A percentile compares a stretch with the other conserved stretches of the same genome.
Conservation (phyloP, 148 eudicot genomes). For the Salicornia ramosissima region DNA sequence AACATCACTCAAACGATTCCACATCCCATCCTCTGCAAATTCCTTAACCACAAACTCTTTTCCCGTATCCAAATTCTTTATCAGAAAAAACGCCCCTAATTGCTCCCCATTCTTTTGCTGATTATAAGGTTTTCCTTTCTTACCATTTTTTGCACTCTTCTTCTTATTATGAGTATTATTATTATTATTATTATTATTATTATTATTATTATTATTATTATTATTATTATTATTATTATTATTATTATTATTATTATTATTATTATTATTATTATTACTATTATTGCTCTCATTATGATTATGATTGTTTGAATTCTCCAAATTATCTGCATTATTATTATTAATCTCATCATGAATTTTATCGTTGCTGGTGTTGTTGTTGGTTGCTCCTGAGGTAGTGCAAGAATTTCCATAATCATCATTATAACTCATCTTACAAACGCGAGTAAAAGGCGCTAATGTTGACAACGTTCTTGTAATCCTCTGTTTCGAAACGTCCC, state of each 20-base stretch:
- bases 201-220: neutral
- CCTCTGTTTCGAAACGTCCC: slow-evolving; percentile 62
- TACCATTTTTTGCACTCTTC: neutral
- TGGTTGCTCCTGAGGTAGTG: neutral
- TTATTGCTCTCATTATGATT: neutral
- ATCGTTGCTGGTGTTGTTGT: neutral
- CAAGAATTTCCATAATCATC: slow-evolving; percentile 8
- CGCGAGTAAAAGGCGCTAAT: slow-evolving; percentile 24
- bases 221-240: no score
- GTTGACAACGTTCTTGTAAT: slow-evolving; percentile 68
- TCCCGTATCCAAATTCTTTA: slow-evolving; percentile 88
- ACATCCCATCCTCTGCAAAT: slow-evolving; percentile 73
- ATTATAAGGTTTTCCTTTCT: slow-evolving; percentile 10
- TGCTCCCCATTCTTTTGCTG: slow-evolving; percentile 24
- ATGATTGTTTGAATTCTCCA: neutral
- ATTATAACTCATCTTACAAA: slow-evolving; percentile 32
- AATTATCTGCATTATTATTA: no score
- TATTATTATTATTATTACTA: neutral
- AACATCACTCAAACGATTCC: slow-evolving; percentile 78
- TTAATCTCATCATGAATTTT: no score
- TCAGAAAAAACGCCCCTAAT: slow-evolving; percentile 60
- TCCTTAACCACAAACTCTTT: slow-evolving; percentile 91
- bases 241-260: neutral
- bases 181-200: neutral
- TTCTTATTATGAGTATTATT: neutral